Conservation (phyloP, 2,329 filamentous ascomycete genomes). For the Talaromyces sp. region DNA sequence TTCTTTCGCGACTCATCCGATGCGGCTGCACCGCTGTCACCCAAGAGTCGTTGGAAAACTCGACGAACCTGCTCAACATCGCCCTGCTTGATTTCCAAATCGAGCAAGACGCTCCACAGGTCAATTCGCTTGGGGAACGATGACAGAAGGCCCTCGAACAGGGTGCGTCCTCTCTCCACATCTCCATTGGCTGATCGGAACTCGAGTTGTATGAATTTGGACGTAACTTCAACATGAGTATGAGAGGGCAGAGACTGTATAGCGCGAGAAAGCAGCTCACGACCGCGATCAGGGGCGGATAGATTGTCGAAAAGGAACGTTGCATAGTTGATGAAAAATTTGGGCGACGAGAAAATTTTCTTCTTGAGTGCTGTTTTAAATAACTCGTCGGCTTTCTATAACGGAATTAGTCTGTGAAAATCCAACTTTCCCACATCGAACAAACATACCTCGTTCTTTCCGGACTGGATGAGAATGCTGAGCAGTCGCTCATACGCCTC, state of each 20-base stretch:
- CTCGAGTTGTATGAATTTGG: constrained; percentile 87
- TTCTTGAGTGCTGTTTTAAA: constrained; percentile 87
- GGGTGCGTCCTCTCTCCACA: constrained; percentile 84
- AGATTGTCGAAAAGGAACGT: constrained; percentile 79
- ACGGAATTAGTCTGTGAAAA: constrained; percentile 17
- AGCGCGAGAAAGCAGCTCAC: constrained; percentile 75
- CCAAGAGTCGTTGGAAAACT: constrained; percentile 72
- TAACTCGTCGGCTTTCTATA: constrained; percentile 77
- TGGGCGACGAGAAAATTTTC: constrained; percentile 70
- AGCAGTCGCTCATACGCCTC: constrained; percentile 85
- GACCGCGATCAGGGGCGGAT: constrained; percentile 66
- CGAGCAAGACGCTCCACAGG: constrained; percentile 87
- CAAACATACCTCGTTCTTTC: constrained; percentile 69
- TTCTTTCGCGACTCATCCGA: constrained; percentile 51
- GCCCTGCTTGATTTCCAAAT: constrained; percentile 67
- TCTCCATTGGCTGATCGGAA: constrained; percentile 80
- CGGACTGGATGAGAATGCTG: constrained; percentile 91
- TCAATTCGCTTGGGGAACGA: constrained; percentile 87
- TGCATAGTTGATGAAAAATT: constrained; percentile 91
- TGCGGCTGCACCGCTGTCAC: constrained; percentile 37
- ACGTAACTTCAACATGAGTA: constrained; percentile 69
- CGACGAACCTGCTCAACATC: constrained; percentile 64
- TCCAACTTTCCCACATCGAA: neutral
- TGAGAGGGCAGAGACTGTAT: constrained; percentile 72
- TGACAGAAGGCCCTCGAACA: constrained; percentile 83